Evolutionary conservation across 768 basidiomycete genomes (phyloP).

Genomic region (Termitomyces sp.): DNA sequence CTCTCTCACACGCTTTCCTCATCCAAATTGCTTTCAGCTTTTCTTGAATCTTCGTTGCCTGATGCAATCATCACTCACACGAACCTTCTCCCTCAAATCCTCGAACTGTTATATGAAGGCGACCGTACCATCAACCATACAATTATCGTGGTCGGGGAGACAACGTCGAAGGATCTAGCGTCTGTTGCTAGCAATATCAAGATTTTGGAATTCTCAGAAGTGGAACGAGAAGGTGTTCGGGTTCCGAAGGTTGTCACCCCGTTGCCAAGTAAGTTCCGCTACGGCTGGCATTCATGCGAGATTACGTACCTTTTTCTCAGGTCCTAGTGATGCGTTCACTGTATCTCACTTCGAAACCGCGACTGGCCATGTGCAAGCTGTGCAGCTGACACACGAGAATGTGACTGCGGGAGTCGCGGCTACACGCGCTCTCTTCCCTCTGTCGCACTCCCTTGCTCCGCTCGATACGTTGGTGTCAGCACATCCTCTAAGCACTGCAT

Average conservation of each 20-base stretch:
- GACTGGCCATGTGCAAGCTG: constrained; percentile 51
- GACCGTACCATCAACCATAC: constrained; percentile 43
- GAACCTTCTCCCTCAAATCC: constrained; percentile 57
- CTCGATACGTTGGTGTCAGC: constrained; percentile 77
- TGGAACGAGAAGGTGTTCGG: constrained; percentile 62
- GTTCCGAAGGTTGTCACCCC: constrained; percentile 39
- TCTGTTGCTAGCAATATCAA: constrained; percentile 48
- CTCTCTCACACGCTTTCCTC: constrained; percentile 63
- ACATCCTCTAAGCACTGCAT: constrained; percentile 68
- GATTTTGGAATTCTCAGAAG: constrained; percentile 61
- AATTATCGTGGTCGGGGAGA: constrained; percentile 71
- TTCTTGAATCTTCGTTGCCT: constrained; percentile 62
- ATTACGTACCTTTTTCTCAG: constrained; percentile 26
- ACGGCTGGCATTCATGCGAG: background rate
- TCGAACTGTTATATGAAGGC: constrained; percentile 68
- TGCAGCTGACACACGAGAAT: constrained; percentile 76
- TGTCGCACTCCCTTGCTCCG: constrained; percentile 59
- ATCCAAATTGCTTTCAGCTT: constrained; percentile 53
- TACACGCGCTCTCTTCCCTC: constrained; percentile 68
- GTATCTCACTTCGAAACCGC: constrained; percentile 57
- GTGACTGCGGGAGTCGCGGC: constrained; percentile 88
- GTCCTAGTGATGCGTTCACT: constrained; percentile 59
- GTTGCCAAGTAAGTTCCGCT: constrained; percentile 44
- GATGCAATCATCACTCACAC: constrained; percentile 72
- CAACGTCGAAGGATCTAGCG: constrained; percentile 38